Evolutionary conservation across 2,329 filamentous ascomycete genomes (phyloP).

Genomic region (Xylariaceae sp.): DNA sequence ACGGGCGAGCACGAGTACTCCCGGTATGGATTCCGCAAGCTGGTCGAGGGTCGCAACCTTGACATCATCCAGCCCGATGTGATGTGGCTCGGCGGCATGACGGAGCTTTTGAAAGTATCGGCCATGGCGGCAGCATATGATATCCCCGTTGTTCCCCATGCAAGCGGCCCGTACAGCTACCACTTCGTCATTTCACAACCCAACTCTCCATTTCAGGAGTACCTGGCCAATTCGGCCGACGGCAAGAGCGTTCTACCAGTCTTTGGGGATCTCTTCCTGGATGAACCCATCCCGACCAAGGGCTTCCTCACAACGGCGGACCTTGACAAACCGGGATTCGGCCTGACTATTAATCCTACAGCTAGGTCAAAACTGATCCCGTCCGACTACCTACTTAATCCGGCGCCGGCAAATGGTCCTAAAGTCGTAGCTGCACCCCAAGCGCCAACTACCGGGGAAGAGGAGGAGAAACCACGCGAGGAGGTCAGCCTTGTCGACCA

Average conservation of each 20-base stretch:
- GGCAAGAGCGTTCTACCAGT: slow-evolving; percentile 89
- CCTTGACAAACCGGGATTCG: slow-evolving; percentile 89
- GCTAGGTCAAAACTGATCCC: slow-evolving; percentile 75
- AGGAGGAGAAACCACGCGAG: slow-evolving; percentile 18
- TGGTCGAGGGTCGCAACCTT: slow-evolving; percentile 87
- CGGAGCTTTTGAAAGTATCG: slow-evolving; percentile 86
- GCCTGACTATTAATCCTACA: slow-evolving; percentile 82
- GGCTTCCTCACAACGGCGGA: slow-evolving; percentile 81
- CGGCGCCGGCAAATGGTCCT: slow-evolving; percentile 59
- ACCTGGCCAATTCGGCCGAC: slow-evolving; percentile 90
- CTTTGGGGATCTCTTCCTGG: slow-evolving; percentile 87
- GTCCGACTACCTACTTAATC: slow-evolving; percentile 73
- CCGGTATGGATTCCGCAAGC: slow-evolving; percentile 90
- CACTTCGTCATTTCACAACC: slow-evolving; percentile 94
- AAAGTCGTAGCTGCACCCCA: slow-evolving; percentile 40
- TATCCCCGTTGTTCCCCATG: slow-evolving; percentile 93
- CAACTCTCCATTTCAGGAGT: slow-evolving; percentile 95
- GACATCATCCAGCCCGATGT: slow-evolving; percentile 96
- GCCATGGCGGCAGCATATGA: slow-evolving; percentile 92
- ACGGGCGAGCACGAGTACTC: slow-evolving; percentile 97
- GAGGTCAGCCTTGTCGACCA: slow-evolving; percentile 17
- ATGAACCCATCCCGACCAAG: slow-evolving; percentile 86
- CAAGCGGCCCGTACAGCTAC: slow-evolving; percentile 92
- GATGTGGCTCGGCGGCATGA: slow-evolving; percentile 96
- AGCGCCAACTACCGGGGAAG: slow-evolving; percentile 21